Conservation (phyloP, 192 early-diverging fungal genomes). For the Coemansia sp. region DNA sequence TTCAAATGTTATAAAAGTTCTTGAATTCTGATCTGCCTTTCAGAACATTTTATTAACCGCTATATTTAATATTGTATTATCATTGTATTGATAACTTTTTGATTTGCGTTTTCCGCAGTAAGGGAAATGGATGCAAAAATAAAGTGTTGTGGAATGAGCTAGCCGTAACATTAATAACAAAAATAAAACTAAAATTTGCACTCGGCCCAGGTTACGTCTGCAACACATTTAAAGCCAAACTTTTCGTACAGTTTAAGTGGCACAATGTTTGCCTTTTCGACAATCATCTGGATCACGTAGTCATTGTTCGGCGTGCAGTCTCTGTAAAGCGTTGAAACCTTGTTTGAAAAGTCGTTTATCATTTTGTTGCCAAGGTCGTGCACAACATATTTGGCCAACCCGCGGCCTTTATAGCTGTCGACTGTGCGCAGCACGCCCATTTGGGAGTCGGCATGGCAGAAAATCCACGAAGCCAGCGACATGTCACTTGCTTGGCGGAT, state of each 20-base stretch:
- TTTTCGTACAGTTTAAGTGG: background rate
- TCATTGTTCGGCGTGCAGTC: background rate
- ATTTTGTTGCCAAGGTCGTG: conserved; percentile 1
- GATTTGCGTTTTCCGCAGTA: no score
- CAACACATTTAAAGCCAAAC: conserved; percentile 1
- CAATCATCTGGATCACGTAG: background rate
- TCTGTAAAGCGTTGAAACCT: background rate
- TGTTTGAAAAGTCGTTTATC: background rate
- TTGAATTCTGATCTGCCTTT: no score
- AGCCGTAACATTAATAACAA: no score
- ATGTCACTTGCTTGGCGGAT: background rate
- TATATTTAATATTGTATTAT: no score
- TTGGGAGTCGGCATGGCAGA: conserved; percentile 1
- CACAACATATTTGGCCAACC: background rate
- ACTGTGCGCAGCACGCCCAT: background rate
- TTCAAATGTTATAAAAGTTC: no score
- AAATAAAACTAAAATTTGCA: no score
- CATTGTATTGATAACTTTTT: no score
- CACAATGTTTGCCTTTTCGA: background rate
- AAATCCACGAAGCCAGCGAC: background rate
- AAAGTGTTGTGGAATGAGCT: no score
- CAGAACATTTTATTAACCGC: no score
- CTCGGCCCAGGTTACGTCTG: conserved; percentile 4
- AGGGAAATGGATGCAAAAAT: no score
- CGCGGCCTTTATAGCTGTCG: background rate